Evolutionary conservation across 495 filamentous ascomycete species (phyloP), one percentile per base, ranked within the genome.

Genomic region (Saxophila tyrrhenica): DNA sequence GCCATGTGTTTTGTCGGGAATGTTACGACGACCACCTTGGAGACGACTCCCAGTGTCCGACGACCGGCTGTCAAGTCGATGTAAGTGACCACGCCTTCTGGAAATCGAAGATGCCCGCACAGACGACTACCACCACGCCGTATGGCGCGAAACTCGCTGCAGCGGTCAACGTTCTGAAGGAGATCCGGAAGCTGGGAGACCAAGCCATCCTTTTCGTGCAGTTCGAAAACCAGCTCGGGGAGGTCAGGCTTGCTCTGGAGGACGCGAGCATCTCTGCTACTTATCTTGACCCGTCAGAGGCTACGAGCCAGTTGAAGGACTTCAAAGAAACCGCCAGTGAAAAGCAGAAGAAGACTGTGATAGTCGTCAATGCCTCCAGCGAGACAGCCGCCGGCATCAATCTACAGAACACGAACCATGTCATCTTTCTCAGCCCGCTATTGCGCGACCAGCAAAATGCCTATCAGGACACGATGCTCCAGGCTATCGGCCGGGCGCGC

Each of bases 301-400:
- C 5, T 35, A 5, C 29, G 29, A 35, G 7, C 7, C 29, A 13
- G 55, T 61, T 56, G 25, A 67, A 58, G 51, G 48, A 66, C 7
- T 79, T 81, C 57, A 67, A 75, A 42, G 52, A 60, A 19, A 67
- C 32, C 7, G 69, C 23, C 54, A 49, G 0, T 48, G 35, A 62
- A 1, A 50, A 67, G 16, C 50, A 46, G 0, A 56, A 46, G 46
- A 67, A 68, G 2, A 76, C 76, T 59, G 78, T 86, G 1, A 64
- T 89, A 29, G 66, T 92, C n/a, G 65, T 94, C 19, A 79, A 81
- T 52, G 70, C 87, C 2, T 75, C 75, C 3, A 72, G 74, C 52
- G 78, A 77, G n/a, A 73, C 76, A 48, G 79, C 86, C 17, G 78
- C 86, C 9, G 88, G 88, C 25, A 65, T 77, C 19, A 94, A 94